Evolutionary conservation across 257 asterid genomes (phyloP).

Genomic region (Ilex aquifolium): DNA sequence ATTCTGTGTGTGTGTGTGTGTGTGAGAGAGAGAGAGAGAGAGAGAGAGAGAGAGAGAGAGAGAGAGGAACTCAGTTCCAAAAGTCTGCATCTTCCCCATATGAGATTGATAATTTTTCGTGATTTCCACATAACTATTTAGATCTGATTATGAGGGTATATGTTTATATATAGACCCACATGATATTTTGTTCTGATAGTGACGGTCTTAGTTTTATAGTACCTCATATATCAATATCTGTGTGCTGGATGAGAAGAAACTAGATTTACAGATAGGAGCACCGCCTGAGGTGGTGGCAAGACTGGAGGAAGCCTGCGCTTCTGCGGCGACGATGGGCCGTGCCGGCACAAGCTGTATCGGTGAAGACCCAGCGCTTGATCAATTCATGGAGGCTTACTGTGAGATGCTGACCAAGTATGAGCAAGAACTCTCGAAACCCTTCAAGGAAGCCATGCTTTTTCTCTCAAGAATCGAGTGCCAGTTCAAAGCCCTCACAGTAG

Average conservation of each 20-base stretch:
- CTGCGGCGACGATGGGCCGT: conserved; percentile 47
- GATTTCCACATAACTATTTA: too few species aligned
- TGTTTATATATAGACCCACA: background rate
- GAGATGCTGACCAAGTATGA: conserved; percentile 88
- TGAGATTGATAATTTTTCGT: too few species aligned
- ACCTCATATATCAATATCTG: background rate
- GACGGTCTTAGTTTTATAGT: background rate
- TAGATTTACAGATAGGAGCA: conserved; percentile 72
- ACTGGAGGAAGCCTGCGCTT: conserved; percentile 69
- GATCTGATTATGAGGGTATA: background rate
- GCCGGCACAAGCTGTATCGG: conserved; percentile 42
- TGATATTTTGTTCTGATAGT: background rate
- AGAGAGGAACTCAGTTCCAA: background rate
- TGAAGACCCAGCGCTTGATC: conserved; percentile 89
- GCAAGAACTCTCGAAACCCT: conserved; percentile 92
- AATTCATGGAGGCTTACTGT: conserved; percentile 97
- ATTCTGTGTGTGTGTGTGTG: background rate
- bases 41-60: too few species aligned
- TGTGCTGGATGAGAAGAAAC: background rate
- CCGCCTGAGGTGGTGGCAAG: conserved; percentile 91
- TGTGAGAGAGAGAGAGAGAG: too few species aligned
- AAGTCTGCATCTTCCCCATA: too few species aligned
- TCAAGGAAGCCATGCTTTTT: conserved; percentile 89
- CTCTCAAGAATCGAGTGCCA: conserved; percentile 77
- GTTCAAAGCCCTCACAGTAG: conserved; percentile 61